Evolutionary conservation across 305 asterid species (phyloP), one percentile per base, ranked within the genome.

Genomic region (Fraxinus greggii): DNA sequence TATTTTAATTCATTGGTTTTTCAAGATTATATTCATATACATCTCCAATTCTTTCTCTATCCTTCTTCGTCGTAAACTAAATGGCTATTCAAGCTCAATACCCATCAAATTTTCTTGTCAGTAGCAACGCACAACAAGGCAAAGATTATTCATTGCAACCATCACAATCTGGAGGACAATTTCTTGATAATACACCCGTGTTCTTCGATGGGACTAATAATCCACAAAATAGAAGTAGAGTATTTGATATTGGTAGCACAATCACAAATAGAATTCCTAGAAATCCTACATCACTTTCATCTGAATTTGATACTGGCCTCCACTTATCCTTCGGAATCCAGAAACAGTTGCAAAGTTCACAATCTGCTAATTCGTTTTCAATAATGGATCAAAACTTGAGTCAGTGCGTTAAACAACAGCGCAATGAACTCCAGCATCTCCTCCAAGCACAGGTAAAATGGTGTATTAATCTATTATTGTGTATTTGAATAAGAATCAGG

Each of bases 61-160:
- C n/a, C n/a, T 5, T 3, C 70, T 61, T 61, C 32, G 24, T 61
- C 70, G 0, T 12, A 45, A 42, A 42, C 17, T 42, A 42, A 10
- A 84, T 80, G 87, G 87, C 82, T 19, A 82, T 84, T 80, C 84
- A 84, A 80, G 87, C 87, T 56, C 84, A 84, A 61, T 84, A 80
- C 77, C 87, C 82, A 77, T 84, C 87, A 72, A 84, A 84, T 61
- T 76, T 84, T 69, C 79, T 80, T 10, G 69, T 10, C 79, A 9
- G 76, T 51, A 84, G 75, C 31, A 80, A 63, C 74, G 54, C 77
- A 42, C 35, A 48, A 17, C 26, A 67, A 10, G 70, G 79, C 3
- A 79, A 80, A 2, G 69, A 75, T 75, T 79, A 76, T 79, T 79
- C 74, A 63, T 65, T 77, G 65, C 87, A 80, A 40, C 81, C 36